Base-by-base conservation (phyloP, 1,284 basidiomycete species). In the Coniferiporia sulphurascens region DNA sequence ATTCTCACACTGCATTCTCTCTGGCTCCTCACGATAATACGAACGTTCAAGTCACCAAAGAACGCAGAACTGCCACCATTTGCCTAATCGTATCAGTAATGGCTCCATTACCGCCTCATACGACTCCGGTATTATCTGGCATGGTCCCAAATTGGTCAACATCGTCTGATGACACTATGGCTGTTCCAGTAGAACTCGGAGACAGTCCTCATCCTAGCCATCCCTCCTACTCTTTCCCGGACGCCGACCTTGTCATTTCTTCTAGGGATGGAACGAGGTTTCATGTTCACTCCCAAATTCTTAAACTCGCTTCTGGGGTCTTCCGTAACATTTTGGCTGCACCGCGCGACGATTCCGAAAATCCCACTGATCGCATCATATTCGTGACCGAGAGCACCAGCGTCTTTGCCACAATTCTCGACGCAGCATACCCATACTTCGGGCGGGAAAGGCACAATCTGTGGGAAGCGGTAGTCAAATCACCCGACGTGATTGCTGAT, bases 301-400 rank as follows among this genome's bases (percentile, higher is more conserved):
- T 81, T n/a, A 70, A 71, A 56, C 70, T 46, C 19, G 72, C 74
- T 4, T 78, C 76, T 2, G 74, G 72, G 0, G 67, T 79, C 27
- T 79, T 80, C 67, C 62, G 69, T 48, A 74, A 73, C 1, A 75
- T 81, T 72, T 74, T 46, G 17, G 19, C n/a, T 79, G 55, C 51
- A 15, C 43, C 43, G 27, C 54, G 48, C 15, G 56, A 43, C 19
- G 13, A 15, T 13, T 22, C 9, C 2, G 56, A 58, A 27, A 13
- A 15, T 5, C 12, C 17, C 15, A 9, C 13, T 2, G 50, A 51
- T 21, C 56, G n/a, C n/a, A n/a, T 35, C 10, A 52, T 58, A n/a
- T 36, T 7, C 8, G 52, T 58, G 35, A 48, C 50, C 21, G 56
- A 58, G 21, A 21, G 13, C 32, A 17, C 49, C 15, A 17, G 43